phyloP scores from a whole-genome alignment of 2,329 filamentous ascomycete genomes.

The Neopestalotiopsis sp. region DNA sequence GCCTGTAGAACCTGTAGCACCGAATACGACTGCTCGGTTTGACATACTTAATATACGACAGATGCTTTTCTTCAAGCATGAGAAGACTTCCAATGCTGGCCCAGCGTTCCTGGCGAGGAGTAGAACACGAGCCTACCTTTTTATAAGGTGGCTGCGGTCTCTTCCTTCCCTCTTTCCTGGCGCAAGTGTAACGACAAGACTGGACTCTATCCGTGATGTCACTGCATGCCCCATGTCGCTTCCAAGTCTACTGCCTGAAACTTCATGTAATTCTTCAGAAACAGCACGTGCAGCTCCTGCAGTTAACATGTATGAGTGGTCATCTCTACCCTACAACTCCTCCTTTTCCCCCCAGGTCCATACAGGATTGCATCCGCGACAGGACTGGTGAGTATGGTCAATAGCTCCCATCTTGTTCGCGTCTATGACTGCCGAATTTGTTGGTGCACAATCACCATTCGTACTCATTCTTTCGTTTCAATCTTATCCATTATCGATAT shows the following conservation, averaged over 20 bases:
- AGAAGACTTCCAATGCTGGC: too few relatives aligned
- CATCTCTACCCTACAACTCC: background rate
- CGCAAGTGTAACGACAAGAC: background rate
- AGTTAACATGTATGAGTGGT: background rate
- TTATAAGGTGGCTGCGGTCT: too few relatives aligned
- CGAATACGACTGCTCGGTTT: background rate
- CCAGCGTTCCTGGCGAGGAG: too few relatives aligned
- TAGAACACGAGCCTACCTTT: too few relatives aligned
- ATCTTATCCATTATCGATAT: background rate
- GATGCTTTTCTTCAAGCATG: too few relatives aligned
- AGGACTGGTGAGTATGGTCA: background rate
- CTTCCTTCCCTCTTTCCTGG: too few relatives aligned
- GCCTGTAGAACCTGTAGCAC: conserved; percentile 21
- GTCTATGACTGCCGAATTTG: background rate
- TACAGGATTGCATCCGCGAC: background rate
- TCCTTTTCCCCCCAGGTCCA: background rate
- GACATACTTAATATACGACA: too few relatives aligned
- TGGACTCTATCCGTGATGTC: background rate
- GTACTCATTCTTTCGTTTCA: conserved; percentile 1
- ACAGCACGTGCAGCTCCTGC: background rate
- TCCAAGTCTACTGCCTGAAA: background rate
- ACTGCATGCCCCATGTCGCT: background rate
- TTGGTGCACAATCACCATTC: background rate
- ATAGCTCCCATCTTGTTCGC: background rate
- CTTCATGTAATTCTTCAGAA: background rate